Conservation (phyloP, 345 rosid genomes). For the Cardamine chenopodiifolia region DNA sequence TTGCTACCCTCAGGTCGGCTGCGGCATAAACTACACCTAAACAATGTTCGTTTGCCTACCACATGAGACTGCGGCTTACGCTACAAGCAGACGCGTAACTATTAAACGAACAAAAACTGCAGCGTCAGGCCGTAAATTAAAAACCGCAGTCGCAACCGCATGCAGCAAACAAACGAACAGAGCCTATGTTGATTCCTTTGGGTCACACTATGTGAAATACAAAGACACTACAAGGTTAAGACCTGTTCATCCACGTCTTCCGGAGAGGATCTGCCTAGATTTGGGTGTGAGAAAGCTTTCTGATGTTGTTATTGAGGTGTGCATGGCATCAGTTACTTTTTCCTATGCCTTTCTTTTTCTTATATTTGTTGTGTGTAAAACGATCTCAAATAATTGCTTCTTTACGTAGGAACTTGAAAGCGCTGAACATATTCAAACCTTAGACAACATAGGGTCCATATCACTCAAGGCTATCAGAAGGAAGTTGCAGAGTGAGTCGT, state of each 20-base stretch:
- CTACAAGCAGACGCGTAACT: too few species aligned
- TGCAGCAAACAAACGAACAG: too few species aligned
- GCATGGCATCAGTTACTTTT: slow-evolving; percentile 1
- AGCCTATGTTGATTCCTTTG: slow-evolving; percentile 79
- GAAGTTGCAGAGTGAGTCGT: slow-evolving; percentile 65
- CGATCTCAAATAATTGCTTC: slow-evolving; percentile 7
- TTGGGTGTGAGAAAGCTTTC: slow-evolving; percentile 84
- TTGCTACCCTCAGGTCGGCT: too few species aligned
- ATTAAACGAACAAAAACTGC: too few species aligned
- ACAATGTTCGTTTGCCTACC: too few species aligned
- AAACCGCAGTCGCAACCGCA: too few species aligned
- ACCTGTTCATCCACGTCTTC: slow-evolving; percentile 77
- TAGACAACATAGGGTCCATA: slow-evolving; percentile 66
- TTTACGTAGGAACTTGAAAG: slow-evolving; percentile 68
- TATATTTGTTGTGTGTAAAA: slow-evolving; percentile 10
- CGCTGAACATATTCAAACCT: slow-evolving; percentile 52
- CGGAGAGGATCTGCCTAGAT: slow-evolving; percentile 66
- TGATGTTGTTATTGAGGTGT: slow-evolving; percentile 87
- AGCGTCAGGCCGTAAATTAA: too few species aligned
- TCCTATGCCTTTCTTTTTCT: background rate
- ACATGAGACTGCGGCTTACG: too few species aligned
- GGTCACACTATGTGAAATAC: slow-evolving; percentile 68
- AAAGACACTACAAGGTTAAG: slow-evolving; percentile 78
- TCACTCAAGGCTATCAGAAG: slow-evolving; percentile 52
- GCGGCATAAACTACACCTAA: too few species aligned